Evolutionary conservation across 352 stramenopile species (phyloP).

Genomic region (Hyaloperonospora brassicae): DNA sequence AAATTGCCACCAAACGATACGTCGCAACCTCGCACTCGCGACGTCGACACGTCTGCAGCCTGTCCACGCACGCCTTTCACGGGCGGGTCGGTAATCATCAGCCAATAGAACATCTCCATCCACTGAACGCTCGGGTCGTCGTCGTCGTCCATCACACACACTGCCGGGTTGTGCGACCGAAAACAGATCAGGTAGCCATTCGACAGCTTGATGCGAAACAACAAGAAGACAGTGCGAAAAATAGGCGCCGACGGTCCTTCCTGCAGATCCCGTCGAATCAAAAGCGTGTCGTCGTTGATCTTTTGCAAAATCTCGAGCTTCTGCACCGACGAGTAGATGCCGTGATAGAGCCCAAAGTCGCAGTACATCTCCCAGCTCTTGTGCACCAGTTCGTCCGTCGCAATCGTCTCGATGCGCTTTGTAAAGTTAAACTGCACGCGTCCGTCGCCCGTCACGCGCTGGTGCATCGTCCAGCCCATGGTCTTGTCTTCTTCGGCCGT

Average conservation of each 20-base stretch:
- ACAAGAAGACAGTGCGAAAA: slow-evolving; percentile 68
- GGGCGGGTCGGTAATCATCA: slow-evolving; percentile 48
- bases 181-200: slow-evolving; percentile 68
- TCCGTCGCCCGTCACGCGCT: slow-evolving; percentile 54
- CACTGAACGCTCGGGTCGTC: slow-evolving; percentile 59
- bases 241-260: slow-evolving; percentile 48
- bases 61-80: slow-evolving; percentile 11
- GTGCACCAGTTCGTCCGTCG: slow-evolving; percentile 57
- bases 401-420: slow-evolving; percentile 55
- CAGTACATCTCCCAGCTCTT: slow-evolving; percentile 80
- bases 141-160: slow-evolving; percentile 48
- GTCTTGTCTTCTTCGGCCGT: slow-evolving; percentile 41
- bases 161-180: slow-evolving; percentile 51
- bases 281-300: slow-evolving; percentile 70
- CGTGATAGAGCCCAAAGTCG: slow-evolving; percentile 64
- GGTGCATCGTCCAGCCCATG: slow-evolving; percentile 72
- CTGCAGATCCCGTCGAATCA: slow-evolving; percentile 68
- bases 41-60: slow-evolving; percentile 11
- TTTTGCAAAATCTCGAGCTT: slow-evolving; percentile 70
- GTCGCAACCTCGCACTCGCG: slow-evolving; percentile 32
- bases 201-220: slow-evolving; percentile 53
- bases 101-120: slow-evolving; percentile 80
- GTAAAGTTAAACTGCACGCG: slow-evolving; percentile 76
- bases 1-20: slow-evolving; percentile 68
- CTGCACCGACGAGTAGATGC: slow-evolving; percentile 71